These are phyloP conservation scores for Flaveria bidentis DNA, from an alignment of 129 eudicot species.

Conservation along the genomic window DNA sequence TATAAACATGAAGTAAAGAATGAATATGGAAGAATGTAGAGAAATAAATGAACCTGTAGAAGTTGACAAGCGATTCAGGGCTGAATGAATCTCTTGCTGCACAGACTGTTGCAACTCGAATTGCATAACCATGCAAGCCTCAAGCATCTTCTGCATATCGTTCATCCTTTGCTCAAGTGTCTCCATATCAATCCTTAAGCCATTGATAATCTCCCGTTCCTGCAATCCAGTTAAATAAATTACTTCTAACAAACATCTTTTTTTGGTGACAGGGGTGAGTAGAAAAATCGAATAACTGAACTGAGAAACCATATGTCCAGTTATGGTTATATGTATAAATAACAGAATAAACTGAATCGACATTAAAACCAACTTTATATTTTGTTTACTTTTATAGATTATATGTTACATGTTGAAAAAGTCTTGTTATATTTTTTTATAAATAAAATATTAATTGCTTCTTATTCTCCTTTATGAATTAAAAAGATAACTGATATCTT, in stretches of 20 bases:
- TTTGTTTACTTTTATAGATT: no score
- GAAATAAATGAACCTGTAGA: constrained; percentile 20
- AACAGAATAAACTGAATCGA: no score
- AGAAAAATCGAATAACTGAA: no score
- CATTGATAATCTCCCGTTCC: constrained; percentile 74
- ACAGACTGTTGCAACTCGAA: constrained; percentile 71
- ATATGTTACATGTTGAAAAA: no score
- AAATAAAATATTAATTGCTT: no score
- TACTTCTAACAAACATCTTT: background rate
- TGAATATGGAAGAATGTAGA: background rate
- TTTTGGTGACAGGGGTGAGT: no score
- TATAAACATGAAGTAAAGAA: background rate
- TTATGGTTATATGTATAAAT: no score
- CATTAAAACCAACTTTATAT: no score
- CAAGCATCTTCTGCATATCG: constrained; percentile 83
- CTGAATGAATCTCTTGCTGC: constrained; percentile 76
- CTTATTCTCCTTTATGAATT: no score
- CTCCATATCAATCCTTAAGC: constrained; percentile 71
- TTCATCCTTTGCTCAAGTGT: constrained; percentile 75
- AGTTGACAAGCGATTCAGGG: constrained; percentile 48
- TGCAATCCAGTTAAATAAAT: constrained; percentile 12
- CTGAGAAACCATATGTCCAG: no score
- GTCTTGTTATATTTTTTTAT: no score
- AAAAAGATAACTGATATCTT: no score
- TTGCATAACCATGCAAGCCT: constrained; percentile 88